A percentile compares a stretch with the other conserved stretches of the same genome.
phyloP scores from a whole-genome alignment of 2,329 filamentous ascomycete genomes.

The Penicillium concentricum region DNA sequence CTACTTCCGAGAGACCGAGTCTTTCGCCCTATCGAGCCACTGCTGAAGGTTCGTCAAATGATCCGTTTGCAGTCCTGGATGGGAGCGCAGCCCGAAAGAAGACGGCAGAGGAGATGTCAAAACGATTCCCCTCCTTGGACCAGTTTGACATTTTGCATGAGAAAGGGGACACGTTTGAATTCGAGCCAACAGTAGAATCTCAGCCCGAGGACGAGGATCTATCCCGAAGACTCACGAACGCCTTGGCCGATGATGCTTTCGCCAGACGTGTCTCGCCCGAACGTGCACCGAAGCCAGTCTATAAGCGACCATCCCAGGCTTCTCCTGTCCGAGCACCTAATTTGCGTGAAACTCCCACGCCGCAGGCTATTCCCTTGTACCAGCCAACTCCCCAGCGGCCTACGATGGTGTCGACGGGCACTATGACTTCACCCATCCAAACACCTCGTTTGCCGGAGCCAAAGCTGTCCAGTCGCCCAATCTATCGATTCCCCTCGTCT shows the following conservation, averaged over 20 bases:
- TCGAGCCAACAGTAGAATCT: constrained; percentile 59
- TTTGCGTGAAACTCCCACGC: constrained; percentile 26
- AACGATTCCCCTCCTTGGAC: constrained; percentile 84
- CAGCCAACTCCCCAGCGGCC: constrained; percentile 51
- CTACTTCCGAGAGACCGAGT: constrained; percentile 56
- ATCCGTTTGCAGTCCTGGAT: constrained; percentile 91
- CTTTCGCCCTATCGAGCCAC: constrained; percentile 66
- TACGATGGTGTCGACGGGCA: constrained; percentile 68
- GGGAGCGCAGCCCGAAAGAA: constrained; percentile 56
- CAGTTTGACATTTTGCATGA: constrained; percentile 91
- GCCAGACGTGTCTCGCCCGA: constrained; percentile 46
- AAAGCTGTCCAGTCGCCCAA: constrained; percentile 40
- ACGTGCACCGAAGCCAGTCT: constrained; percentile 31
- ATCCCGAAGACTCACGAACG: constrained; percentile 68
- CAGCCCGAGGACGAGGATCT: constrained; percentile 52
- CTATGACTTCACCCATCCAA: constrained; percentile 66
- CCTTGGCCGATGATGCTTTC: constrained; percentile 83
- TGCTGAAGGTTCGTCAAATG: constrained; percentile 54
- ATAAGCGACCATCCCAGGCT: constrained; percentile 25
- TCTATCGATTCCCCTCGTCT: constrained; percentile 55
- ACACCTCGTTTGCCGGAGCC: constrained; percentile 38
- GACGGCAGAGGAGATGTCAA: constrained; percentile 72
- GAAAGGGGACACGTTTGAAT: constrained; percentile 78
- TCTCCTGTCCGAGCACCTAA: constrained; percentile 27
- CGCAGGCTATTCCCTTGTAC: constrained; percentile 35